Conservation (phyloP, 2,329 filamentous ascomycete species). For the Aspergillus carbonarius region DNA sequence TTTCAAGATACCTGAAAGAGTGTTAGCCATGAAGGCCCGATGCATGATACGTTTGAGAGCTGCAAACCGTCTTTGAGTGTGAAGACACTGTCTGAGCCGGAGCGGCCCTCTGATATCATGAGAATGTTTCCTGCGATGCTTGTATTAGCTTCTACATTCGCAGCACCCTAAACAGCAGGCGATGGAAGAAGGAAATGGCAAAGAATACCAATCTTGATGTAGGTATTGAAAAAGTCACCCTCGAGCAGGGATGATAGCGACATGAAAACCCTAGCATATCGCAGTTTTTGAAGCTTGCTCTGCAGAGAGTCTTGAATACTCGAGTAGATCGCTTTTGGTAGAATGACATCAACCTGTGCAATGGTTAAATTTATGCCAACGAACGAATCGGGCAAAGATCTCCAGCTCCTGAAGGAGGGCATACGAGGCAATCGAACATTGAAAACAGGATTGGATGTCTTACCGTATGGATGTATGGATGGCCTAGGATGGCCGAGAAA, state of each 20-base stretch:
- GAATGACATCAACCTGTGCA: constrained; percentile 59
- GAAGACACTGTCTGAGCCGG: constrained; percentile 70
- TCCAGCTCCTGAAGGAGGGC: too few species aligned
- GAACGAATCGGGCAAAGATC: neutral
- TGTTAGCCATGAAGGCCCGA: constrained; percentile 2
- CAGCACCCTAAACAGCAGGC: neutral
- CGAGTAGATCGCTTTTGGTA: constrained; percentile 64
- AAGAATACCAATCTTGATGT: constrained; percentile 71
- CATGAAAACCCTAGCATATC: constrained; percentile 71
- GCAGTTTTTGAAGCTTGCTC: constrained; percentile 36
- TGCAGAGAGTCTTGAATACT: constrained; percentile 56
- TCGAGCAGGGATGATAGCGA: constrained; percentile 69
- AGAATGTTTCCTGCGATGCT: constrained; percentile 65
- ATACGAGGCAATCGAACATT: neutral
- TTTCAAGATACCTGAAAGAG: constrained; percentile 61
- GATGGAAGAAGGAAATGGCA: neutral
- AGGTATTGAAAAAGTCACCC: constrained; percentile 75
- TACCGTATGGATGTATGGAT: constrained; percentile 69
- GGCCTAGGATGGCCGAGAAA: constrained; percentile 66
- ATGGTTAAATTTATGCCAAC: neutral
- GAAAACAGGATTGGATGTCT: neutral
- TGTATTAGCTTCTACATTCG: neutral
- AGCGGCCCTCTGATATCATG: constrained; percentile 78
- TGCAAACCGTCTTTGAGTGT: constrained; percentile 64
- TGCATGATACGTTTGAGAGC: neutral